A percentile compares a stretch with the other conserved stretches of the same genome.
Conservation (phyloP, 148 eudicot genomes). For the Chenopodium quinoa region DNA sequence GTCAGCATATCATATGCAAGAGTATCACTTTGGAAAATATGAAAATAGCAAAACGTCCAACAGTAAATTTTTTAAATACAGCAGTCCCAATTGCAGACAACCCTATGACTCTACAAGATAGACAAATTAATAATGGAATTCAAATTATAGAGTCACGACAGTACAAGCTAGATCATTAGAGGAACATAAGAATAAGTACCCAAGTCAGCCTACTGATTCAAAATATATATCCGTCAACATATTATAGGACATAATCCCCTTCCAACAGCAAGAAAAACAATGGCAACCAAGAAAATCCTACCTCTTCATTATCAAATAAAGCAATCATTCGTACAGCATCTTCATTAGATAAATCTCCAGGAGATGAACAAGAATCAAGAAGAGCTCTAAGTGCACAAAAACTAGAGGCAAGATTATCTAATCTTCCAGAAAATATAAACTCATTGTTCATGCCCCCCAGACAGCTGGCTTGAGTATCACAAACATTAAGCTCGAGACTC, state of each 20-base stretch:
- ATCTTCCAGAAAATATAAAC: conserved; percentile 93
- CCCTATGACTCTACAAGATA: neutral
- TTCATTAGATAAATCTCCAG: conserved; percentile 69
- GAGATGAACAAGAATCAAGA: conserved; percentile 67
- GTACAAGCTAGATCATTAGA: neutral
- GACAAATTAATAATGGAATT: neutral
- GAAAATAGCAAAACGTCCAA: neutral
- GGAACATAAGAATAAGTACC: neutral
- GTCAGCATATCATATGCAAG: neutral
- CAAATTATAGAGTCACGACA: neutral
- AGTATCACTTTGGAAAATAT: neutral
- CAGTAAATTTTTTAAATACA: neutral
- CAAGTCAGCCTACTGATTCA: neutral
- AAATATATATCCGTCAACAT: neutral
- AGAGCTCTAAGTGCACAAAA: conserved; percentile 94
- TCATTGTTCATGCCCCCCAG: conserved; percentile 91
- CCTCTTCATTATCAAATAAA: conserved; percentile 96
- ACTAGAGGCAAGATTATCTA: conserved; percentile 97
- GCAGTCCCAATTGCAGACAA: neutral
- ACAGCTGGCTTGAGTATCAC: conserved; percentile 97
- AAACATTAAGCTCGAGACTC: conserved; percentile 75
- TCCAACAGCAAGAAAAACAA: neutral
- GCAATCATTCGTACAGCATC: conserved; percentile 84
- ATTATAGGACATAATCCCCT: neutral
- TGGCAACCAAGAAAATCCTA: conserved; percentile 24